Percentiles rank a stretch among this genome's conserved stretches.
phyloP scores from a whole-genome alignment of 192 early-diverging fungal genomes.

The Podochytrium sp. region DNA sequence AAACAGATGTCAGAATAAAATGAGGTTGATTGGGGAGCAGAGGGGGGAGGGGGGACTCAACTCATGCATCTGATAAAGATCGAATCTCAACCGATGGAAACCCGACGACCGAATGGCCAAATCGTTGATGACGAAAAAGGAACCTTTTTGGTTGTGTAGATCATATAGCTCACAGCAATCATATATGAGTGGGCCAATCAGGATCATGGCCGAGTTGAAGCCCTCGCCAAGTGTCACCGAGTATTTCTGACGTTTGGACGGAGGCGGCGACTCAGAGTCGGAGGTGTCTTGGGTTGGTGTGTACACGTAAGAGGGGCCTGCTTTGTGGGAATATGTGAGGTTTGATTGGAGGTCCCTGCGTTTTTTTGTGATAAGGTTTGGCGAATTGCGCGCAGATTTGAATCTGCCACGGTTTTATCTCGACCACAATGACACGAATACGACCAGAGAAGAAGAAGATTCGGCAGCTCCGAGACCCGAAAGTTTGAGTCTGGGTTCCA shows the following conservation, averaged over 20 bases:
- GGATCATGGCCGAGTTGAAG: conserved; percentile 19
- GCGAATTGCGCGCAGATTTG: not conserved
- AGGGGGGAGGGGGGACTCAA: not conserved
- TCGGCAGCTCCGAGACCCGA: not conserved
- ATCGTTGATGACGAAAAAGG: conserved; percentile 48
- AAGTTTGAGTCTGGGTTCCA: not conserved
- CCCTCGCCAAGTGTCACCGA: not conserved
- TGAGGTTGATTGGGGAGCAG: not conserved
- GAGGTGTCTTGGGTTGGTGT: not conserved
- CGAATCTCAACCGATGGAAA: conserved; percentile 40
- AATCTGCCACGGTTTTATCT: not conserved
- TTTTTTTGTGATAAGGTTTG: not conserved
- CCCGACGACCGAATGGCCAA: conserved; percentile 39
- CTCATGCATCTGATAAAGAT: conserved; percentile 41
- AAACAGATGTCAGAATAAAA: not conserved
- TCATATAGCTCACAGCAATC: conserved; percentile 35
- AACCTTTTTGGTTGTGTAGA: conserved; percentile 15
- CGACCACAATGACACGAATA: conserved; percentile 32
- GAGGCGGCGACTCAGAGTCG: not conserved
- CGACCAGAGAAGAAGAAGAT: not conserved
- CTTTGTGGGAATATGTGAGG: conserved; percentile 11
- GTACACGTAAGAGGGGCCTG: not conserved
- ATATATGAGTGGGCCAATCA: conserved; percentile 42
- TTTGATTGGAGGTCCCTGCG: conserved; percentile 14
- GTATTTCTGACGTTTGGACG: not conserved